Percentiles rank a stretch among this genome's conserved stretches.
phyloP scores from a whole-genome alignment of 495 filamentous ascomycete species.

The Talaromyces trachyspermus region DNA sequence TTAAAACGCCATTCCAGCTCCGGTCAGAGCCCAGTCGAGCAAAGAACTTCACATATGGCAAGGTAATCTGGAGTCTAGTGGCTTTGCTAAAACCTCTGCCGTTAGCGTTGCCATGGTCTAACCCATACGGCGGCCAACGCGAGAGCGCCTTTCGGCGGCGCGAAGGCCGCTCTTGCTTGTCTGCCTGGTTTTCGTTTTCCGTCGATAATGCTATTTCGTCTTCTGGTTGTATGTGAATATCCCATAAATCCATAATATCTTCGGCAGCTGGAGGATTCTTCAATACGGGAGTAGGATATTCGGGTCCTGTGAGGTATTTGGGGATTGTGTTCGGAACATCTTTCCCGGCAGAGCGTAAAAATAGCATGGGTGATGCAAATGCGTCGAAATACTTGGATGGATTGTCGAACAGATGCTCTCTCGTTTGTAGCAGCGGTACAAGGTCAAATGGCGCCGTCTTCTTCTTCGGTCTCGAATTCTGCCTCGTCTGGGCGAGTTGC shows the following conservation, averaged over 20 bases:
- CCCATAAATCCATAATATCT: conserved; percentile 8
- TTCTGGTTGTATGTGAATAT: conserved; percentile 5
- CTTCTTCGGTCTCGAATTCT: conserved; percentile 5
- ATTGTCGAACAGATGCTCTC: conserved; percentile 35
- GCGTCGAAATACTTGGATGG: conserved; percentile 48
- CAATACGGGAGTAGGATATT: conserved; percentile 29
- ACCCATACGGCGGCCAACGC: conserved; percentile 35
- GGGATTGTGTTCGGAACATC: conserved; percentile 30
- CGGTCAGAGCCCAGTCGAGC: background rate
- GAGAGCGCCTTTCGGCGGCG: conserved; percentile 31
- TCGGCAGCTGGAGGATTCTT: conserved; percentile 6
- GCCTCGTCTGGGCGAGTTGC: conserved; percentile 5
- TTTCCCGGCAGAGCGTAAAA: conserved; percentile 44
- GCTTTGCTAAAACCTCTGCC: conserved; percentile 13
- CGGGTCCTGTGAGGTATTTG: conserved; percentile 26
- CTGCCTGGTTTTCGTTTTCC: background rate
- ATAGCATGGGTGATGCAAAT: conserved; percentile 52
- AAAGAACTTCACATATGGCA: conserved; percentile 29
- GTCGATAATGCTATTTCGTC: background rate
- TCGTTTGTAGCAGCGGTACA: conserved; percentile 28
- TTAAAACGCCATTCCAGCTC: background rate
- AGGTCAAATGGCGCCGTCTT: conserved; percentile 24
- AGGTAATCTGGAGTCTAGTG: conserved; percentile 20
- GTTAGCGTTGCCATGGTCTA: conserved; percentile 27
- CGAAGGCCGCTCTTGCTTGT: conserved; percentile 2